Conservation (phyloP, 2,329 filamentous ascomycete species). For the Fusarium sp. region DNA sequence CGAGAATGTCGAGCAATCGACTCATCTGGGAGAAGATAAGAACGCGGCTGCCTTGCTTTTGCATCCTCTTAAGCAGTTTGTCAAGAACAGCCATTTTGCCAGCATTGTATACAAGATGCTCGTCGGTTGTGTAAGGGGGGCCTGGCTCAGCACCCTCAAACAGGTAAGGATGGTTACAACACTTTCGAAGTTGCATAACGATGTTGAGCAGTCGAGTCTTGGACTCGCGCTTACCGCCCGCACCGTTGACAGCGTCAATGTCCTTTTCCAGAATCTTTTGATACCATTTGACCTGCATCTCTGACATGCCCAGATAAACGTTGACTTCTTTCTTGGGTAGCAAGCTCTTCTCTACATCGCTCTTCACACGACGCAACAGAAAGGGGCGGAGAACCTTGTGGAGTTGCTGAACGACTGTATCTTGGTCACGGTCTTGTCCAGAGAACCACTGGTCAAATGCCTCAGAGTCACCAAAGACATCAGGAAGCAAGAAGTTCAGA, state of each 20-base stretch:
- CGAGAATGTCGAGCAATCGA: slow-evolving; percentile 93
- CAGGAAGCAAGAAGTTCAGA: slow-evolving; percentile 96
- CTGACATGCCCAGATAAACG: slow-evolving; percentile 96
- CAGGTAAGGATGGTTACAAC: slow-evolving; percentile 97
- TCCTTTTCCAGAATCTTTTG: slow-evolving; percentile 99
- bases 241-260: slow-evolving; percentile 97
- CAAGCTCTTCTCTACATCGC: slow-evolving; percentile 96
- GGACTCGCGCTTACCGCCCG: slow-evolving; percentile 94
- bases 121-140: slow-evolving; percentile 97
- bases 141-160: slow-evolving; percentile 98
- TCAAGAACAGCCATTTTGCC: slow-evolving; percentile 98
- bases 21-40: slow-evolving; percentile 99
- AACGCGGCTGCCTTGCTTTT: slow-evolving; percentile 90
- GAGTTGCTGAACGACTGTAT: slow-evolving; percentile 94
- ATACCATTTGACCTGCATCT: slow-evolving; percentile 99
- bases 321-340: slow-evolving; percentile 98
- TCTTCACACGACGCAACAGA: slow-evolving; percentile 94
- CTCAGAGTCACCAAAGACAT: slow-evolving; percentile 96
- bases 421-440: slow-evolving; percentile 87
- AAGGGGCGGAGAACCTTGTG: slow-evolving; percentile 94
- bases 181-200: slow-evolving; percentile 99
- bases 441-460: slow-evolving; percentile 99
- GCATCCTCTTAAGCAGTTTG: slow-evolving; percentile 85
- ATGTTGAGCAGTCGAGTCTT: slow-evolving; percentile 98
- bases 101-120: slow-evolving; percentile 92